phyloP scores from a whole-genome alignment of 176 grass and related monocot species.

The Zea mays region Zm-B73-REFERENCE-NAM-5.0 NC_050103.1:168981001-168981500 shows the following conservation, averaged over 20 bases:
- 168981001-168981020: neutral
- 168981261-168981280: slow-evolving; percentile 28
- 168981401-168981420: slow-evolving; percentile 48
- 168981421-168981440: slow-evolving; percentile 44
- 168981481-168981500: slow-evolving; percentile 46
- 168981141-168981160: slow-evolving; percentile 11
- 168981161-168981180: neutral
- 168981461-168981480: slow-evolving; percentile 54
- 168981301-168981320: slow-evolving; percentile 23
- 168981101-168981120: slow-evolving; percentile 6
- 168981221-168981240: slow-evolving; percentile 7
- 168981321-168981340: slow-evolving; percentile 17
- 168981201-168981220: slow-evolving; percentile 24
- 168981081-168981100: neutral
- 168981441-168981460: slow-evolving; percentile 57
- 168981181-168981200: neutral
- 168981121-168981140: slow-evolving; percentile 35
- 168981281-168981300: slow-evolving; percentile 18
- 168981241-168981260: slow-evolving; percentile 13
- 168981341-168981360: slow-evolving; percentile 11
- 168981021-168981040: slow-evolving; percentile 17
- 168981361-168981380: slow-evolving; percentile 5
- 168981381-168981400: slow-evolving; percentile 12
- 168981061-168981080: slow-evolving; percentile 15
- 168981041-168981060: slow-evolving; percentile 14